A percentile compares a stretch with the other conserved stretches of the same genome.
Conservation (phyloP, 2,329 filamentous ascomycete genomes). For the Arachnomyces sp. region DNA sequence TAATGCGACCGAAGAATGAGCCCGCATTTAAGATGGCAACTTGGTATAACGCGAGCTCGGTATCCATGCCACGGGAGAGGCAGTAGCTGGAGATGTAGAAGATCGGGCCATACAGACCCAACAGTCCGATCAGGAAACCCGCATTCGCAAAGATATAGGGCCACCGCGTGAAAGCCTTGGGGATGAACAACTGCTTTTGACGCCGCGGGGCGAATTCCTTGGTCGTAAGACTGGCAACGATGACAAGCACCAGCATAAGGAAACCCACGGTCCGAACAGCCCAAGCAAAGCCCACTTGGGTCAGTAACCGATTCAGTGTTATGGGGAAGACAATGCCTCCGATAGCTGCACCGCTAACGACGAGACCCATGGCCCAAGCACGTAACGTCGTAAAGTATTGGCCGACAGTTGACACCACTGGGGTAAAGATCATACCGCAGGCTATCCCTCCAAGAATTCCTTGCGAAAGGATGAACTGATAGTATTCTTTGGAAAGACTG, state of each 20-base stretch:
- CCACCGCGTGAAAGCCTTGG: constrained; percentile 16
- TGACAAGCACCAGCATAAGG: constrained; percentile 37
- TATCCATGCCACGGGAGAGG: constrained; percentile 15
- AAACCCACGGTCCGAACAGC: constrained; percentile 46
- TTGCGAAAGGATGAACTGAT: constrained; percentile 43
- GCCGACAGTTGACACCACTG: constrained; percentile 38
- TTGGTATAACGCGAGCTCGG: constrained; percentile 19
- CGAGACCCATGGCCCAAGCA: constrained; percentile 41
- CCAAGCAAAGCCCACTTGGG: constrained; percentile 45
- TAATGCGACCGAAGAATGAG: constrained; percentile 27
- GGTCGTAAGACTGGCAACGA: constrained; percentile 28
- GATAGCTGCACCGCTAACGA: constrained; percentile 40
- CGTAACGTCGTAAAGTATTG: constrained; percentile 43
- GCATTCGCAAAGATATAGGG: constrained; percentile 16
- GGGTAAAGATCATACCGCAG: constrained; percentile 37
- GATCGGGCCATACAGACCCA: constrained; percentile 24
- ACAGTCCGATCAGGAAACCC: constrained; percentile 17
- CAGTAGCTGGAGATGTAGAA: constrained; percentile 26
- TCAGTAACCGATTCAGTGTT: constrained; percentile 41
- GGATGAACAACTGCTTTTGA: constrained; percentile 15
- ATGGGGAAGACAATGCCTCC: constrained; percentile 49
- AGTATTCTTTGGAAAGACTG: constrained; percentile 40
- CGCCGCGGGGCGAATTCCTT: constrained; percentile 18
- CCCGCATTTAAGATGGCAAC: constrained; percentile 26
- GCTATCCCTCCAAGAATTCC: constrained; percentile 28